Evolutionary conservation across 2,329 filamentous ascomycete genomes (phyloP), one percentile per base, ranked within the genome.

Genomic region (Helminthosporium solani): DNA sequence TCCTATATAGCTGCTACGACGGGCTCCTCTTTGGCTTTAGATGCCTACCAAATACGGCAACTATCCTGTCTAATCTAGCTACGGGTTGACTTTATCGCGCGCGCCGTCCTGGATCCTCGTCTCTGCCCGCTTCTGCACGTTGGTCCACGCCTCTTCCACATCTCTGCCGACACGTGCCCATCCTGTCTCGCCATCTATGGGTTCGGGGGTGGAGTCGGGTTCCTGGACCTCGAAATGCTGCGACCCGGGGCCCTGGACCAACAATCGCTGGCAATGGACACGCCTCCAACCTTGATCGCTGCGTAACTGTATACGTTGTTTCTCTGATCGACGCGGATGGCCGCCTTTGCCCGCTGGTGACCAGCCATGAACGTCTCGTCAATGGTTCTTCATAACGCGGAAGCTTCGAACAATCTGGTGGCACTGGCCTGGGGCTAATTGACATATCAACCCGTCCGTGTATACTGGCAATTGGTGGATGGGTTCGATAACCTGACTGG

Each of bases 41-140:
- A 56, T 48, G 11, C 46, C 45, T 9, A 45, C 40, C 34, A 59
- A 53, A 48, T 58, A 57, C 37, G 30, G 47, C 23, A 50, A 39
- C 50, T 25, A 57, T 42, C 42, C 12, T 28, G 42, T 52, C 28
- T 40, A 16, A 28, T 49, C 33, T 14, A 56, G 39, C 53, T 27
- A 57, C 16, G 33, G 46, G 38, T 51, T 56, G 7, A 53, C 44
- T 39, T 57, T 41, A 30, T 49, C 42, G 14, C 34, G 39, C 42
- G 46, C 37, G 27, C 46, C 28, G 4, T 45, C 31, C 39, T 54
- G 19, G 52, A 52, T 54, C 7, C 39, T 50, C 11, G 16, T 54
- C 25, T 36, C 2, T 7, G 44, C 46, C 39, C 16, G 25, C 40
- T 43, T 52, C 30, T 54, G 12, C 2, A 54, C 21, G 9, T 40